These are phyloP conservation scores for Achlya hypogyna DNA, from an alignment of 352 stramenopile genomes.

Conservation along the genomic window DNA sequence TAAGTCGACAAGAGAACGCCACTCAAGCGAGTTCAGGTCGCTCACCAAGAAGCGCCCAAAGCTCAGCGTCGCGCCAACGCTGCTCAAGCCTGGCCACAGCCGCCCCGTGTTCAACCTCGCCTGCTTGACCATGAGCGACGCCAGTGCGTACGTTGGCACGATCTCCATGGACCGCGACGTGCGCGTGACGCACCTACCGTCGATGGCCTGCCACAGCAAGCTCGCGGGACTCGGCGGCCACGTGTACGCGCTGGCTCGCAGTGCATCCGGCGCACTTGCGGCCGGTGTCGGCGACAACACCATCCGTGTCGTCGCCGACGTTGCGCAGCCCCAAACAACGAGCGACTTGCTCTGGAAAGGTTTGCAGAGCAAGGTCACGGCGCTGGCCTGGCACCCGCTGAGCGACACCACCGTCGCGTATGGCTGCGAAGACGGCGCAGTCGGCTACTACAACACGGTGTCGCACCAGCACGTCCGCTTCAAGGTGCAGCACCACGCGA, in stretches of 20 bases:
- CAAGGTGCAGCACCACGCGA: conserved; percentile 30
- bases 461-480: conserved; percentile 47
- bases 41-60: conserved; percentile 16
- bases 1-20: background rate
- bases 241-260: conserved; percentile 45
- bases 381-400: conserved; percentile 52
- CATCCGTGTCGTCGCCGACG: conserved; percentile 39
- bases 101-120: conserved; percentile 60
- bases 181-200: conserved; percentile 29
- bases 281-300: conserved; percentile 62
- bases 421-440: conserved; percentile 55
- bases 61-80: conserved; percentile 30
- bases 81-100: conserved; percentile 53
- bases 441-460: conserved; percentile 48
- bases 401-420: conserved; percentile 44
- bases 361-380: conserved; percentile 66
- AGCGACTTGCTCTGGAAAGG: conserved; percentile 66
- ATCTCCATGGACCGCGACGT: conserved; percentile 62
- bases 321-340: conserved; percentile 19
- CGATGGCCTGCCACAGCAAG: conserved; percentile 30
- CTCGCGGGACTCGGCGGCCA: conserved; percentile 52
- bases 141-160: conserved; percentile 31
- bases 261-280: conserved; percentile 28
- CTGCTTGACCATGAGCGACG: conserved; percentile 14
- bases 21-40: background rate